phyloP scores from a whole-genome alignment of 139 green algal species.

The Chlorella vulgaris region DNA sequence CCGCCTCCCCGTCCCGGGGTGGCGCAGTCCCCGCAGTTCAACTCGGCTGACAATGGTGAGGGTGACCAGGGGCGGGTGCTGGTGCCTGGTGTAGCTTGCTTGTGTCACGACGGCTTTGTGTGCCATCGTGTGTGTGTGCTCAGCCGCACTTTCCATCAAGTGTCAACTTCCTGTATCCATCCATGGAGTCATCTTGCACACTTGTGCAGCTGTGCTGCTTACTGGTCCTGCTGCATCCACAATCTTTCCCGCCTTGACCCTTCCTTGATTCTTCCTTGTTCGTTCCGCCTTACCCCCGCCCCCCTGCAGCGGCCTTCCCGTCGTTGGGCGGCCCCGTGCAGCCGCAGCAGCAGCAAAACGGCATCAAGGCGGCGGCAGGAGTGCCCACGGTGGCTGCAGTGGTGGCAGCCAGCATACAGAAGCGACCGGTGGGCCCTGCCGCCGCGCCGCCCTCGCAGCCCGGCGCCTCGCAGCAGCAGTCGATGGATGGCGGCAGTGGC shows the following conservation, averaged over 20 bases:
- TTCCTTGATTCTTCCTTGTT: background rate
- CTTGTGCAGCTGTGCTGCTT: background rate
- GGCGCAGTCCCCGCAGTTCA: slow-evolving; percentile 26
- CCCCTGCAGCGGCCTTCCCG: slow-evolving; percentile 10
- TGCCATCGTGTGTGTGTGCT: background rate
- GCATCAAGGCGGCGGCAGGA: slow-evolving; percentile 6
- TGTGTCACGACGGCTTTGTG: no score
- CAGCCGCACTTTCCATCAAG: no score
- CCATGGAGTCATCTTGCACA: no score
- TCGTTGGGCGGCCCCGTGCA: slow-evolving; percentile 1
- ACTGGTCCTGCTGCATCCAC: background rate
- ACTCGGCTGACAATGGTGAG: slow-evolving; percentile 1
- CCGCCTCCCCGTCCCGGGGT: background rate
- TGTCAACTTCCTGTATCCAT: no score
- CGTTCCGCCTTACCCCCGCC: no score
- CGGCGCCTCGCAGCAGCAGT: background rate
- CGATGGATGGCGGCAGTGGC: slow-evolving; percentile 19
- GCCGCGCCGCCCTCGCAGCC: slow-evolving; percentile 9
- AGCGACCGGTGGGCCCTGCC: slow-evolving; percentile 23
- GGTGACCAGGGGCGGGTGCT: background rate
- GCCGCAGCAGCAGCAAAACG: slow-evolving; percentile 7
- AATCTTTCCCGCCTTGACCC: background rate
- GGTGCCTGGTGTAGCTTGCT: no score
- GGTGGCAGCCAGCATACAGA: slow-evolving; percentile 22
- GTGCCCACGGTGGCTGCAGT: slow-evolving; percentile 27